Evolutionary conservation across 129 eudicot species (phyloP), one percentile per base, ranked within the genome.

Genomic region (Artemisia tridentata): DNA sequence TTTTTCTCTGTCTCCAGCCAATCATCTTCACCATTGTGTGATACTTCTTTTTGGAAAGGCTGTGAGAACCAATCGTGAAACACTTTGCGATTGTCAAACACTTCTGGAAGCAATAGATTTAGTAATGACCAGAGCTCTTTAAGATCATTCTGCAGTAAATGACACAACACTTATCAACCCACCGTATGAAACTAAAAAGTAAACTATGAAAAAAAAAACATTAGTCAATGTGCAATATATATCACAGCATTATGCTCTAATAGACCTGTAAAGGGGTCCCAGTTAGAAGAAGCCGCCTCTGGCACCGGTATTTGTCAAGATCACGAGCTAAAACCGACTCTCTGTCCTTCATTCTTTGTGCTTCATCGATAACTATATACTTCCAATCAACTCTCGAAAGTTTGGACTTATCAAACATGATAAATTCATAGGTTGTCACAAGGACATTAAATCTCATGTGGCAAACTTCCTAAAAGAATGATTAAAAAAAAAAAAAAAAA

Each of bases 41-140:
- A 14, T 6, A 56, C 71, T 72, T 93, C 99, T 74, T 78, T 90
- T 79, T 88, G 95, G 73, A 93, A 93, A 11, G 99, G 99, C 79
- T 90, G 86, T 4, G 99, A 85, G 82, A 93, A 93, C 99, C 99
- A 93, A 80, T 93, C 99, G 72, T 93, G 96, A 84, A 93, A 93
- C 60, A 93, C 97, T 80, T 84, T 93, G 52, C 91, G 83, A 73
- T 93, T 93, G 73, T 93, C 99, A 75, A 93, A 93, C 20, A 93
- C 99, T 82, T 93, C 99, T 9, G 99, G 99, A 71, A 93, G 99
- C 10, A 93, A 90, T 19, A 93, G 82, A 77, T 93, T 93, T 51
- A 93, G 58, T 57, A 93, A 83, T 0, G 99, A 93, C 99, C 99
- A 93, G 31, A 93, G 97, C 75, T 93, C 99, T 76, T 93, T 93